Evolutionary conservation across 176 grass and related monocot genomes (phyloP).

Genomic region (barley (Hordeum vulgare)): MorexV3_pseudomolecules_assembly NC_058524.1:339167108-339167607

Average conservation of each 20-base stretch:
- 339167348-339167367: constrained; percentile 81
- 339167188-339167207: constrained; percentile 15
- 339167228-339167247: constrained; percentile 93
- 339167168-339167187: background rate
- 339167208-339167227: constrained; percentile 35
- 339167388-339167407: constrained; percentile 71
- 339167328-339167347: background rate
- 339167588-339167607: constrained; percentile 80
- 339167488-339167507: constrained; percentile 77
- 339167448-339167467: constrained; percentile 87
- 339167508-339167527: constrained; percentile 71
- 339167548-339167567: constrained; percentile 78
- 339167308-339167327: constrained; percentile 1
- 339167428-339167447: constrained; percentile 69
- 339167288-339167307: background rate
- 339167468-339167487: constrained; percentile 74
- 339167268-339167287: background rate
- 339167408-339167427: constrained; percentile 78
- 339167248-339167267: constrained; percentile 55
- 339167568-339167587: constrained; percentile 74
- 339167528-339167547: constrained; percentile 82
- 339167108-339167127: background rate
- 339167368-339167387: constrained; percentile 78
- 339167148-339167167: constrained; percentile 27
- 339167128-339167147: constrained; percentile 22